phyloP scores from a whole-genome alignment of 2,329 filamentous ascomycete species.

The Hypoxylon sp. region DNA sequence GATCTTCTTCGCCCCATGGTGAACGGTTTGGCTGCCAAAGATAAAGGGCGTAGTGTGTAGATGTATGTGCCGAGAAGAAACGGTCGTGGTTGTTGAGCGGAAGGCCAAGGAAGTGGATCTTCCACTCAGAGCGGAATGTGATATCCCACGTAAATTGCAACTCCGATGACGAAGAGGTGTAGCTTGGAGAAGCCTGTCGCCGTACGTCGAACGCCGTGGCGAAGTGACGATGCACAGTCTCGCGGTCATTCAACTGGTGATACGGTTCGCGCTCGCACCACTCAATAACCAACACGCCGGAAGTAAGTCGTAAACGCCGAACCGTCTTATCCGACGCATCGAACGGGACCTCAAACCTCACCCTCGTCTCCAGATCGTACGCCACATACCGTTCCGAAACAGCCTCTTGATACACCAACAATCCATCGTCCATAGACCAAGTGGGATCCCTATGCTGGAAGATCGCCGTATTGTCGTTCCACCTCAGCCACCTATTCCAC shows the following conservation, averaged over 20 bases:
- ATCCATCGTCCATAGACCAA: slow-evolving; percentile 69
- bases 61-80: slow-evolving; percentile 74
- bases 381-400: slow-evolving; percentile 57
- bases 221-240: slow-evolving; percentile 70
- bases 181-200: slow-evolving; percentile 18
- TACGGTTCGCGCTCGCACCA: slow-evolving; percentile 70
- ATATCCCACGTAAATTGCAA: slow-evolving; percentile 58
- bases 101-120: slow-evolving; percentile 70
- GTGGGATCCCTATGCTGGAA: slow-evolving; percentile 64
- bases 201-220: slow-evolving; percentile 70
- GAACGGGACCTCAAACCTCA: slow-evolving; percentile 66
- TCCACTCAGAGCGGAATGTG: slow-evolving; percentile 71
- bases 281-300: slow-evolving; percentile 72
- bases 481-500: slow-evolving; percentile 63
- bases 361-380: slow-evolving; percentile 65
- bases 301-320: slow-evolving; percentile 67
- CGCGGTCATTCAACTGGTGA: slow-evolving; percentile 66
- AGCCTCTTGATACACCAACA: slow-evolving; percentile 67
- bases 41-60: slow-evolving; percentile 73
- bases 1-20: slow-evolving; percentile 69
- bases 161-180: slow-evolving; percentile 21
- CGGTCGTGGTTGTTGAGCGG: slow-evolving; percentile 69
- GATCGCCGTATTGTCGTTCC: slow-evolving; percentile 57
- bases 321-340: slow-evolving; percentile 64
- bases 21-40: slow-evolving; percentile 72